A percentile compares a stretch with the other conserved stretches of the same genome.
Evolutionary conservation across 1,139 yeast genomes (phyloP).

Genomic region (Zygosaccharomyces sapae): DNA sequence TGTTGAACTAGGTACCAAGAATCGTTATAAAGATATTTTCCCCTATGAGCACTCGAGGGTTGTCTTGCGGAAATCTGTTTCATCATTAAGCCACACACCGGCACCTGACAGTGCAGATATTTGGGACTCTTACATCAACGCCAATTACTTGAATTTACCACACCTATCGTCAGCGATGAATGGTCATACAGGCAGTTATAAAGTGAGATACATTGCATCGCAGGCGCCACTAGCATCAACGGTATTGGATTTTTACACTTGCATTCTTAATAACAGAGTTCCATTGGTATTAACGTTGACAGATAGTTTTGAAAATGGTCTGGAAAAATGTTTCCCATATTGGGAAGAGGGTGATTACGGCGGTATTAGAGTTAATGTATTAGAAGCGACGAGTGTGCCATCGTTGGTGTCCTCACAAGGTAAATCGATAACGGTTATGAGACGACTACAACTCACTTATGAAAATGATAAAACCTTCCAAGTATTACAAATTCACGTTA

Average conservation of each 20-base stretch:
- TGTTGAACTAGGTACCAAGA: constrained; percentile 68
- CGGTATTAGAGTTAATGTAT: constrained; percentile 27
- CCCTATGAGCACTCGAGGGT: constrained; percentile 79
- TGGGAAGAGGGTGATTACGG: constrained; percentile 43
- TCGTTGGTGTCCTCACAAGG: neutral
- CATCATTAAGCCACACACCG: constrained; percentile 14
- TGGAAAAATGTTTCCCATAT: constrained; percentile 52
- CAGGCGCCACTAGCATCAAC: constrained; percentile 79
- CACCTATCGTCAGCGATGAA: constrained; percentile 12
- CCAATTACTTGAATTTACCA: constrained; percentile 45
- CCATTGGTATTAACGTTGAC: constrained; percentile 68
- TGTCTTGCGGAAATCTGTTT: constrained; percentile 29
- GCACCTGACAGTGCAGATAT: constrained; percentile 19
- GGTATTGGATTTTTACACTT: constrained; percentile 70
- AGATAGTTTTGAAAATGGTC: constrained; percentile 50
- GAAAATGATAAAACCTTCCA: constrained; percentile 30
- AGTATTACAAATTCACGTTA: constrained; percentile 63
- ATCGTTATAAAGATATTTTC: constrained; percentile 75
- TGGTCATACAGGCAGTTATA: constrained; percentile 8
- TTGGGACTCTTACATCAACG: constrained; percentile 52
- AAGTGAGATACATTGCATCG: constrained; percentile 63
- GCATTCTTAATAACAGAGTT: constrained; percentile 56
- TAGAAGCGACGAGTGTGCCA: constrained; percentile 19
- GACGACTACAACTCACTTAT: constrained; percentile 40
- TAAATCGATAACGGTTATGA: constrained; percentile 27